These are phyloP conservation scores for Fomitiporia mediterranea DNA, from an alignment of 1,284 basidiomycete genomes.

Conservation along the genomic window DNA sequence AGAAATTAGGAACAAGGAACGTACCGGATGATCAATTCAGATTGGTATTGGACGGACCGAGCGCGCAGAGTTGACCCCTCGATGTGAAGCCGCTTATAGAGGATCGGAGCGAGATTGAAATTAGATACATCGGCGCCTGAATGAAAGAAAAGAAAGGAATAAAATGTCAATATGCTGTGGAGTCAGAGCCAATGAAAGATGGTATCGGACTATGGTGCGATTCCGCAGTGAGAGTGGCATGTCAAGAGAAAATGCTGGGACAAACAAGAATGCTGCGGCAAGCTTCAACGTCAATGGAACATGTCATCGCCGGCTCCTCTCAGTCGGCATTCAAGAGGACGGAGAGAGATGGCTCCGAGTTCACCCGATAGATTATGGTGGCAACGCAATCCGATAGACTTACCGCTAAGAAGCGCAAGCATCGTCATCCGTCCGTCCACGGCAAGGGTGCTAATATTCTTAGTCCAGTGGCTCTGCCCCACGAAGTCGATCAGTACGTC, in stretches of 20 bases:
- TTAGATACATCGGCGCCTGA: conserved; percentile 61
- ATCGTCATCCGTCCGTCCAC: conserved; percentile 77
- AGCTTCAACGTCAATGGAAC: too few species aligned
- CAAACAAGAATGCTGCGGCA: not conserved
- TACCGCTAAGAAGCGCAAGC: conserved; percentile 69
- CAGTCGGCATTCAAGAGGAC: too few species aligned
- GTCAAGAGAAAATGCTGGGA: too few species aligned
- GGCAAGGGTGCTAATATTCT: conserved; percentile 76
- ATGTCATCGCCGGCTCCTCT: not conserved
- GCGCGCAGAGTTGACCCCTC: conserved; percentile 88
- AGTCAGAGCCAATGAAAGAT: too few species aligned
- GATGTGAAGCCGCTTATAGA: conserved; percentile 85
- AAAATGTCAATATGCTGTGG: too few species aligned
- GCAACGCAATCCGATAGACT: too few species aligned
- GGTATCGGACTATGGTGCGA: too few species aligned
- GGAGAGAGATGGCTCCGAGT: too few species aligned
- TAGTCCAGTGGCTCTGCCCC: conserved; percentile 77
- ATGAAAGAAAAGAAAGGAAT: not conserved
- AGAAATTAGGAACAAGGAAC: conserved; percentile 19
- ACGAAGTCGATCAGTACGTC: conserved; percentile 89
- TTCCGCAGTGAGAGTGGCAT: too few species aligned
- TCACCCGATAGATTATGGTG: too few species aligned
- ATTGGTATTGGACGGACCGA: conserved; percentile 77
- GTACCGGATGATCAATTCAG: conserved; percentile 66
- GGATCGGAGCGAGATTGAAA: conserved; percentile 63